Percentiles rank a stretch among this genome's conserved stretches.
Evolutionary conservation across 345 rosid genomes (phyloP).

Genomic region (Eucalyptus brandiana): DNA sequence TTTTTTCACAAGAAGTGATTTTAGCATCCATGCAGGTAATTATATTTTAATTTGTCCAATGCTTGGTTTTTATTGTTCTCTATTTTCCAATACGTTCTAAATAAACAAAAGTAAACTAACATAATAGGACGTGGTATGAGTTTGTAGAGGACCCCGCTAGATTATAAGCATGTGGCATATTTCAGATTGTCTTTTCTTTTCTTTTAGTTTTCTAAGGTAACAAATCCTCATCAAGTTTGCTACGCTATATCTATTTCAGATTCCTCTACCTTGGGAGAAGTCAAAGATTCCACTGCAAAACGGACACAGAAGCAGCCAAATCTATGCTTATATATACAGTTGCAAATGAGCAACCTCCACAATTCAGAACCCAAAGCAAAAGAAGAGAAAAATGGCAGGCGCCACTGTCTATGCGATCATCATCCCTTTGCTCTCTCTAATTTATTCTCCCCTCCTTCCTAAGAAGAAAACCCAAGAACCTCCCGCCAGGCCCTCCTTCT

Average conservation of each 20-base stretch:
- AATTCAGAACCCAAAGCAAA: not conserved
- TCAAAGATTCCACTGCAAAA: not conserved
- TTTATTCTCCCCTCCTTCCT: not conserved
- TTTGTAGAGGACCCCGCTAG: not conserved
- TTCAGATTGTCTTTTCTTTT: not conserved
- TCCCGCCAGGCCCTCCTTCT: slow-evolving; percentile 7
- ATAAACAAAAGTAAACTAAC: no score
- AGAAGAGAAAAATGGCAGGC: not conserved
- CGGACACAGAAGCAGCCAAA: not conserved
- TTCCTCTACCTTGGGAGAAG: not conserved
- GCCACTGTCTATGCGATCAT: not conserved
- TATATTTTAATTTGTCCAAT: no score
- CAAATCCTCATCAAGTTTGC: not conserved
- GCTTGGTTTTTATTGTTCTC: no score
- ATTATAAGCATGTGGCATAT: not conserved
- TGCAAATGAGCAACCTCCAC: not conserved
- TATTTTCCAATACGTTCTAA: no score
- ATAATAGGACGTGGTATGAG: no score
- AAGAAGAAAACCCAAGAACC: not conserved
- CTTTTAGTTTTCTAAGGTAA: not conserved
- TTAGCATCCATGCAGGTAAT: not conserved
- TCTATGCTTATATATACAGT: not conserved
- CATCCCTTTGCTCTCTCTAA: not conserved
- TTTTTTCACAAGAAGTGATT: not conserved
- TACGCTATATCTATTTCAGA: not conserved